Evolutionary conservation across 306 rosid genomes (phyloP), one percentile per base, ranked within the genome.

Genomic region (Benincasa hispida): DNA sequence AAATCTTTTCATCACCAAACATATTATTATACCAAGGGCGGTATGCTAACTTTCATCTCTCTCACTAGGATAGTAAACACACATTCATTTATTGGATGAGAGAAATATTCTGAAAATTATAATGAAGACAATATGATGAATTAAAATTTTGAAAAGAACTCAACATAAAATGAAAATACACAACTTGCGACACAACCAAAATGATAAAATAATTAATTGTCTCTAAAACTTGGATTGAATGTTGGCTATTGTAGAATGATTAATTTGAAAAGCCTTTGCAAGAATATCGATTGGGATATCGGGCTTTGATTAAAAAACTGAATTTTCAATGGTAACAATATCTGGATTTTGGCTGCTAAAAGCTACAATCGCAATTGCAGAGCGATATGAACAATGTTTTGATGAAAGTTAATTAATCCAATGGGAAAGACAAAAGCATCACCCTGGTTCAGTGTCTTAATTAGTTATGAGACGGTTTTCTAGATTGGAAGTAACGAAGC

Each of bases 321-420:
- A 72, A n/a, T 85, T 77, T 1, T 79, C 85, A 79, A 82, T 25
- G 21, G 80, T 82, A 21, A 79, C 3, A 37, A 78, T 80, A 7
- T 84, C 88, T 0, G 86, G 84, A 67, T 83, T 85, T 53, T 85
- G 86, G 77, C 84, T 82, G 81, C 79, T 85, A 12, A 85, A 53
- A 68, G 82, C 80, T 22, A 85, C 72, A 58, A 85, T 41, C 14
- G 85, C 88, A 0, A 67, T 50, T 0, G 84, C 84, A 8, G 60
- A 65, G 14, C 50, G 27, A 10, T n/a, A n/a, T 62, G 19, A 0
- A 54, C 82, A 8, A 74, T 9, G 42, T 82, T 85, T 35, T 59
- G 51, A 70, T 85, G 88, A 56, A 56, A 85, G 63, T 85, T 82
- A 18, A 79, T 28, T 12, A 82, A 83, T 7, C 83, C 85, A 2